These are phyloP conservation scores for Puccinia hordei DNA, from an alignment of 1,284 basidiomycete genomes.

Conservation along the genomic window DNA sequence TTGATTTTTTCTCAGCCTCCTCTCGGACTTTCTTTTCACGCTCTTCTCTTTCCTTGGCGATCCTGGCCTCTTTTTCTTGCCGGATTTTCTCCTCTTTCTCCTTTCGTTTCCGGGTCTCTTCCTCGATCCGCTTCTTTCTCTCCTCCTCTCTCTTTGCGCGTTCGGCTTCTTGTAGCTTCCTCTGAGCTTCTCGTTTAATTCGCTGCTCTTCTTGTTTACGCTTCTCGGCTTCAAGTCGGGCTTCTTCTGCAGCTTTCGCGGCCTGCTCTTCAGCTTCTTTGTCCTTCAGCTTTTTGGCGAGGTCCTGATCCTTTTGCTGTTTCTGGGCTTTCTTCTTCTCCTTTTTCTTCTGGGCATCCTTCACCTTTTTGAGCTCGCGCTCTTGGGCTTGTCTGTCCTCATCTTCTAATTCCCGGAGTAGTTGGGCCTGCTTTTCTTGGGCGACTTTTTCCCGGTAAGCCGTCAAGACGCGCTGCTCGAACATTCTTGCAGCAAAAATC, in stretches of 20 bases:
- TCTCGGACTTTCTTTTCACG: slow-evolving; percentile 65
- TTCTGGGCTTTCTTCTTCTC: slow-evolving; percentile 88
- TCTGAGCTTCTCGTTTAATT: slow-evolving; percentile 71
- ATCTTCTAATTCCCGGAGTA: slow-evolving; percentile 84
- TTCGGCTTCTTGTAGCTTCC: slow-evolving; percentile 77
- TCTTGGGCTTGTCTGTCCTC: slow-evolving; percentile 79
- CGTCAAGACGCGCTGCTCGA: slow-evolving; percentile 92
- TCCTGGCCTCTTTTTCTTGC: slow-evolving; percentile 61
- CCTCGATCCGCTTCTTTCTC: slow-evolving; percentile 62
- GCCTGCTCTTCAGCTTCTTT: slow-evolving; percentile 75
- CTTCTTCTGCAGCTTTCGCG: slow-evolving; percentile 70
- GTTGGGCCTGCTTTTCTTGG: slow-evolving; percentile 80
- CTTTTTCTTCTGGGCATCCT: slow-evolving; percentile 98
- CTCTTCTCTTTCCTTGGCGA: slow-evolving; percentile 65
- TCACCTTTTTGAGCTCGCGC: slow-evolving; percentile 88
- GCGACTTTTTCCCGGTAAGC: slow-evolving; percentile 90
- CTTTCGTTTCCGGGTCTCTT: slow-evolving; percentile 68
- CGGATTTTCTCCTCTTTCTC: slow-evolving; percentile 71
- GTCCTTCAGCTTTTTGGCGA: slow-evolving; percentile 71
- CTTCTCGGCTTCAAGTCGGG: slow-evolving; percentile 62
- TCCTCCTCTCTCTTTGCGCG: slow-evolving; percentile 63
- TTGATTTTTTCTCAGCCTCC: slow-evolving; percentile 56
- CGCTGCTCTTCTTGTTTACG: slow-evolving; percentile 71
- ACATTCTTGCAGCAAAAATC: slow-evolving; percentile 99
- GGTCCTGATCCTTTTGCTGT: slow-evolving; percentile 85